Conservation (phyloP, 352 stramenopile species). For the Globisporangium cederbergense region DNA sequence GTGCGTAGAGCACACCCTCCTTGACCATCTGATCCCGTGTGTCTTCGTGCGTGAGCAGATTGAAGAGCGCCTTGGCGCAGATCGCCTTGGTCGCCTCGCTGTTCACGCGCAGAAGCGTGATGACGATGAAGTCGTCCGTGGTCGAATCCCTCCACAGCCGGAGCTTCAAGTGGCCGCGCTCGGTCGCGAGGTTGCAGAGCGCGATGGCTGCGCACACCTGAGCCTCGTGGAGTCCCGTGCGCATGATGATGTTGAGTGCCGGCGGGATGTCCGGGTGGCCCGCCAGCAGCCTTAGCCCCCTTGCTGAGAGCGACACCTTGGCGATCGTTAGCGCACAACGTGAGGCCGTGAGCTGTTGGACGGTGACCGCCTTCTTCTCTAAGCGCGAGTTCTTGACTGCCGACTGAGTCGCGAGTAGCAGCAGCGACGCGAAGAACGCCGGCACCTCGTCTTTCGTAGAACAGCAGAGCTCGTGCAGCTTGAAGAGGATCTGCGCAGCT, state of each 20-base stretch:
- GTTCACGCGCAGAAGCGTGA: slow-evolving; percentile 83
- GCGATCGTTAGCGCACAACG: slow-evolving; percentile 63
- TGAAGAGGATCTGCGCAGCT: slow-evolving; percentile 51
- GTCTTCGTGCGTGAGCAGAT: slow-evolving; percentile 78
- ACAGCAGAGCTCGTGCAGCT: slow-evolving; percentile 56
- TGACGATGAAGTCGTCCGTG: slow-evolving; percentile 86
- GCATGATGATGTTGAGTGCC: slow-evolving; percentile 81
- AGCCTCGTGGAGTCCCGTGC: slow-evolving; percentile 74
- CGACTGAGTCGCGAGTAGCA: slow-evolving; percentile 58
- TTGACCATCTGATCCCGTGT: slow-evolving; percentile 65
- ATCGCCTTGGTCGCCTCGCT: slow-evolving; percentile 79
- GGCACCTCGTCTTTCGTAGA: slow-evolving; percentile 31
- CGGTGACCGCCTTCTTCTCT: slow-evolving; percentile 31
- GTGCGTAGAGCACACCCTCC: slow-evolving; percentile 78
- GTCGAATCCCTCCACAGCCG: slow-evolving; percentile 63
- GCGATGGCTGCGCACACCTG: slow-evolving; percentile 82
- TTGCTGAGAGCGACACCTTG: slow-evolving; percentile 41
- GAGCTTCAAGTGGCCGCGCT: slow-evolving; percentile 31
- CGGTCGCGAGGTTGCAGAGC: slow-evolving; percentile 81
- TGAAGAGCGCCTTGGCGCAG: slow-evolving; percentile 83
- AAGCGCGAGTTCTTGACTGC: slow-evolving; percentile 54
- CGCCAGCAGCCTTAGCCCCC: slow-evolving; percentile 45
- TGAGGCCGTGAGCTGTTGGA: slow-evolving; percentile 60
- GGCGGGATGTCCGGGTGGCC: slow-evolving; percentile 49
- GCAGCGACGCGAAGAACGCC: slow-evolving; percentile 53